These are phyloP conservation scores for Volvox carteri DNA, from an alignment of 163 green algal species.

Conservation along the genomic window DNA sequence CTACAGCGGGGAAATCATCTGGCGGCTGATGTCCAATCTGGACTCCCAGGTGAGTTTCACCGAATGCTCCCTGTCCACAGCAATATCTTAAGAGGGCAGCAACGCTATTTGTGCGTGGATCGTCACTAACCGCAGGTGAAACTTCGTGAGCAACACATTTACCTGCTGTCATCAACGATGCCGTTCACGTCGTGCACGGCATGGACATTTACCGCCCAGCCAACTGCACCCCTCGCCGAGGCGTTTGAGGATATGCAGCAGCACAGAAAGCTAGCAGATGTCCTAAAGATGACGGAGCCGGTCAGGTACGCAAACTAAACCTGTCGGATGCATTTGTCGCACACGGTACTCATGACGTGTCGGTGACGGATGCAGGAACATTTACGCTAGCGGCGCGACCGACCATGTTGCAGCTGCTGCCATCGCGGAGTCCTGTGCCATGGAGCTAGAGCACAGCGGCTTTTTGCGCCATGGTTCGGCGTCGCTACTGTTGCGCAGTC, in stretches of 20 bases:
- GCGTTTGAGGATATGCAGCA: neutral
- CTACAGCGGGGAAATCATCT: neutral
- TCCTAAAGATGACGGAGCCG: constrained; percentile 11
- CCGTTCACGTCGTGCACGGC: neutral
- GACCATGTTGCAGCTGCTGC: neutral
- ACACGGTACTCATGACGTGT: no score
- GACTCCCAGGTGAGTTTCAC: constrained; percentile 8
- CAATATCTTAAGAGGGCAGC: no score
- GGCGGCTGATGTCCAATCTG: neutral
- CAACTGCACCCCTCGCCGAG: neutral
- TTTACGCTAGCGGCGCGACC: neutral
- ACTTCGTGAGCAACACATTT: constrained; percentile 27
- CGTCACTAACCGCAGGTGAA: constrained; percentile 15
- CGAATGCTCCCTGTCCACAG: neutral
- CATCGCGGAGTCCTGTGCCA: neutral
- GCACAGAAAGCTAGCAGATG: constrained; percentile 12
- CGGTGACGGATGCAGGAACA: constrained; percentile 5
- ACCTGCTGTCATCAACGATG: constrained; percentile 12
- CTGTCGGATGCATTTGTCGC: no score
- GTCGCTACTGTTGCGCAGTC: constrained; percentile 48
- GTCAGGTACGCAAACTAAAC: constrained; percentile 45
- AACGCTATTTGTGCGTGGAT: no score
- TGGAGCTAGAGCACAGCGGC: constrained; percentile 29
- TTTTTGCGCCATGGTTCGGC: constrained; percentile 39
- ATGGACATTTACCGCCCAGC: constrained; percentile 3